A percentile compares a stretch with the other conserved stretches of the same genome.
These are phyloP conservation scores for Daldinia bambusicola DNA, from an alignment of 495 filamentous ascomycete genomes.

Conservation along the genomic window DNA sequence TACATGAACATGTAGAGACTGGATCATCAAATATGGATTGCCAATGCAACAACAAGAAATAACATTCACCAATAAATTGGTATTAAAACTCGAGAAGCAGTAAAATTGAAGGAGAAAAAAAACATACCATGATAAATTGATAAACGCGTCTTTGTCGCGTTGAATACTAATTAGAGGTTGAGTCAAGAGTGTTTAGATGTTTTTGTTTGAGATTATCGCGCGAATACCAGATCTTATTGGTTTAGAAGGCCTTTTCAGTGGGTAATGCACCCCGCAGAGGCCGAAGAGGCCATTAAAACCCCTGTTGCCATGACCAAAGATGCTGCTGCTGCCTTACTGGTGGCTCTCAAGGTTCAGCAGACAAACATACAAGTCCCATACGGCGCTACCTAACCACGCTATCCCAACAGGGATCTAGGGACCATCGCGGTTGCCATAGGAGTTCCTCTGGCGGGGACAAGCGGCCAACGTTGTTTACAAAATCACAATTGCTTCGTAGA, in stretches of 20 bases:
- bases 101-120: background rate
- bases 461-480: conserved; percentile 40
- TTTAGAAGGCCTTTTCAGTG: conserved; percentile 18
- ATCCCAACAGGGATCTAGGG: background rate
- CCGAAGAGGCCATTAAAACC: conserved; percentile 3
- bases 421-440: conserved; percentile 37
- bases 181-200: conserved; percentile 31
- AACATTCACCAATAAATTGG: background rate
- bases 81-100: background rate
- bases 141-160: conserved; percentile 32
- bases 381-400: background rate
- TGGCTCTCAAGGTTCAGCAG: conserved; percentile 7
- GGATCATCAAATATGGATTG: conserved; percentile 3
- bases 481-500: conserved; percentile 23
- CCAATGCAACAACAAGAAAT: background rate
- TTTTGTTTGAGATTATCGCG: conserved; percentile 37
- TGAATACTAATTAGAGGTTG: conserved; percentile 36
- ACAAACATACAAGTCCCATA: conserved; percentile 10
- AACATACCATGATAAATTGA: conserved; percentile 34
- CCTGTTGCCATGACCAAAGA: background rate
- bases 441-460: conserved; percentile 20
- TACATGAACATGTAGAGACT: background rate
- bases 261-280: conserved; percentile 9
- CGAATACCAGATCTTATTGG: conserved; percentile 29
- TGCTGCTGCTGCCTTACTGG: conserved; percentile 10